Evolutionary conservation across 2,329 filamentous ascomycete genomes (phyloP).

Genomic region (Ophiostoma ulmi): DNA sequence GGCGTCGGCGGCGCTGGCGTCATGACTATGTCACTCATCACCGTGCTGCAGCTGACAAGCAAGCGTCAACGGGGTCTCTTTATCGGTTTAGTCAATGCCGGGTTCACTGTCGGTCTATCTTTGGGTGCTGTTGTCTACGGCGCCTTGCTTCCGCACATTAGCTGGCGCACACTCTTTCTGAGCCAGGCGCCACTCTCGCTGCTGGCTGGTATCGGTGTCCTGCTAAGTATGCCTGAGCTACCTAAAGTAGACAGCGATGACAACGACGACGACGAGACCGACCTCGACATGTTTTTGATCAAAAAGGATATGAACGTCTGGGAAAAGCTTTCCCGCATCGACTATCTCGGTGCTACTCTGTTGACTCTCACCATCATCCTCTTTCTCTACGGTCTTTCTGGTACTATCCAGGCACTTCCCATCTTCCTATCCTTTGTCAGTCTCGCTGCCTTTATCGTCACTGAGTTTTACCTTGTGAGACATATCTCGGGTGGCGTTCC

Average conservation of each 20-base stretch:
- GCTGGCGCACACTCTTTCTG: slow-evolving; percentile 73
- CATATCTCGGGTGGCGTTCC: slow-evolving; percentile 55
- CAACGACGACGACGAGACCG: slow-evolving; percentile 34
- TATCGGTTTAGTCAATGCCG: slow-evolving; percentile 68
- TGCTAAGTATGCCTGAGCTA: slow-evolving; percentile 57
- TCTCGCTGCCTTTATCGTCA: slow-evolving; percentile 51
- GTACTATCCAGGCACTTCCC: slow-evolving; percentile 54
- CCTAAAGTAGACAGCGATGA: slow-evolving; percentile 28
- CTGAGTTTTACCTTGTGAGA: slow-evolving; percentile 47
- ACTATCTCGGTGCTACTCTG: slow-evolving; percentile 64
- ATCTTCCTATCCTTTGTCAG: slow-evolving; percentile 54
- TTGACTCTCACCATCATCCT: slow-evolving; percentile 59
- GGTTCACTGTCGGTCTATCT: slow-evolving; percentile 35
- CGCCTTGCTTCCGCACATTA: slow-evolving; percentile 41
- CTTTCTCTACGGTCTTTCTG: slow-evolving; percentile 65
- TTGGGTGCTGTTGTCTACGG: slow-evolving; percentile 34
- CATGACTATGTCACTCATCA: slow-evolving; percentile 67
- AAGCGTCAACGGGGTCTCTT: slow-evolving; percentile 65
- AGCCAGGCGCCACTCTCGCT: slow-evolving; percentile 62
- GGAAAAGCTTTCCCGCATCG: slow-evolving; percentile 59
- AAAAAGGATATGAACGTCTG: slow-evolving; percentile 35
- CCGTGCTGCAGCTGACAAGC: slow-evolving; percentile 68
- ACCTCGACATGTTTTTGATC: slow-evolving; percentile 22
- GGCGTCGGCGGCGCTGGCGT: slow-evolving; percentile 68
- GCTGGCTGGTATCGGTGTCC: slow-evolving; percentile 56